phyloP scores from a whole-genome alignment of 2,329 filamentous ascomycete species.

The Hypoxylon sp. region DNA sequence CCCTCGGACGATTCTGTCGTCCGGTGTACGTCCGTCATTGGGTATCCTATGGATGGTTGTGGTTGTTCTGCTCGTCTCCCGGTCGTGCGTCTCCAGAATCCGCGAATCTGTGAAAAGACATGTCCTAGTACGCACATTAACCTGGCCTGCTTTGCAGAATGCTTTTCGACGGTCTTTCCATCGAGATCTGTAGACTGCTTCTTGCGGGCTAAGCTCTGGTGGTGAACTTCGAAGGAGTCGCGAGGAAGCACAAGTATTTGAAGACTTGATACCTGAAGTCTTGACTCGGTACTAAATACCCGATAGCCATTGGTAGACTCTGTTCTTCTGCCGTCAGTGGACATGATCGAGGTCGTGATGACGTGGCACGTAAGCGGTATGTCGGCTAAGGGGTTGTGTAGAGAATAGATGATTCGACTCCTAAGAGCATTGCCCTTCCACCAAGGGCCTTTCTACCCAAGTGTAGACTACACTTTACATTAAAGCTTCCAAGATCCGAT shows the following conservation, averaged over 20 bases:
- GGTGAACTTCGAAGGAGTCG: constrained; percentile 25
- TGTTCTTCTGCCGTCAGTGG: neutral
- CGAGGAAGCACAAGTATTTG: neutral
- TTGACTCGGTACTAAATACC: no score
- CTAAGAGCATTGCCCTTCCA: no score
- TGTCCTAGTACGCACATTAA: neutral
- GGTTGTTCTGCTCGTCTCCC: neutral
- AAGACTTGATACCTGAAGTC: no score
- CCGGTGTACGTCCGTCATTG: neutral
- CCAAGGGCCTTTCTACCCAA: no score
- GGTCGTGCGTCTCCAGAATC: neutral
- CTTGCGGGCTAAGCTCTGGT: constrained; percentile 9
- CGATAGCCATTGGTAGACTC: no score
- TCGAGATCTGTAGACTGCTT: no score
- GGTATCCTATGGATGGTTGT: neutral
- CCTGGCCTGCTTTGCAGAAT: neutral
- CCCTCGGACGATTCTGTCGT: neutral
- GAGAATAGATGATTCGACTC: neutral
- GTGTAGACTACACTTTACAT: neutral
- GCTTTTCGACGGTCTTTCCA: neutral
- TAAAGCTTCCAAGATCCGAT: neutral
- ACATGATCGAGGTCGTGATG: neutral
- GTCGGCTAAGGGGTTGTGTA: neutral
- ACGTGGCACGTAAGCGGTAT: neutral
- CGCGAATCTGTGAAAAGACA: constrained; percentile 4